These are phyloP conservation scores for Ophiosphaerella narmari DNA, from an alignment of 2,329 filamentous ascomycete genomes.

Conservation along the genomic window DNA sequence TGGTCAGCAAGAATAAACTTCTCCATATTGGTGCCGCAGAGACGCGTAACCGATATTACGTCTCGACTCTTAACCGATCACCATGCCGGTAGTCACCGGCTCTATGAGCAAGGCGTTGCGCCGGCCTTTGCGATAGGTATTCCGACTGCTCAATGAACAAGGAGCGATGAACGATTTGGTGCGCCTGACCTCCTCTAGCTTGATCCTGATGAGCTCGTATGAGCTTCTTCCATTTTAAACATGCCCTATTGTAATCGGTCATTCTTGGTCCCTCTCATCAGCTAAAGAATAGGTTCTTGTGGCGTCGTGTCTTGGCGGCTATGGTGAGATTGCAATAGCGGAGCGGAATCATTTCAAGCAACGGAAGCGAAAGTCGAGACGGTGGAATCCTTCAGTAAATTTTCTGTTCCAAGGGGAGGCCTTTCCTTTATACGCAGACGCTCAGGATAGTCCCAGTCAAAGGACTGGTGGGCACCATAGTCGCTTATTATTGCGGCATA, in stretches of 20 bases:
- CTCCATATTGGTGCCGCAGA: too few relatives aligned
- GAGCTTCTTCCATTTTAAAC: neutral
- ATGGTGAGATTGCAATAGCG: slow-evolving; percentile 9
- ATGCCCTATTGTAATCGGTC: too few relatives aligned
- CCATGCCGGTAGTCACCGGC: neutral
- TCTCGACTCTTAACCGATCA: too few relatives aligned
- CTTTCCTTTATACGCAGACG: slow-evolving; percentile 9
- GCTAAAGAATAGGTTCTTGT: slow-evolving; percentile 2
- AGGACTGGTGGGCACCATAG: slow-evolving; percentile 29
- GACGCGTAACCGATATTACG: too few relatives aligned
- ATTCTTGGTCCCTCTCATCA: neutral
- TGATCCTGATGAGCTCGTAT: neutral
- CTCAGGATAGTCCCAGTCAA: neutral
- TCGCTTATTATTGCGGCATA: slow-evolving; percentile 45
- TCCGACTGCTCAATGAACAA: neutral
- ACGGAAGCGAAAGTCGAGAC: neutral
- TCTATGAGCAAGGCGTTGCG: neutral
- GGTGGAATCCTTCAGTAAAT: neutral
- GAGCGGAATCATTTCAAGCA: slow-evolving; percentile 5
- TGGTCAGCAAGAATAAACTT: too few relatives aligned
- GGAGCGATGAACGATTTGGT: neutral
- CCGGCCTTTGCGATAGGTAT: neutral
- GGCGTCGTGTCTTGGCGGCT: slow-evolving; percentile 12
- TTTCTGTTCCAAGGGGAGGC: neutral
- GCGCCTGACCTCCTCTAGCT: neutral